Base-by-base conservation (phyloP, 495 filamentous ascomycete genomes). In the Talaromyces adpressus region DNA sequence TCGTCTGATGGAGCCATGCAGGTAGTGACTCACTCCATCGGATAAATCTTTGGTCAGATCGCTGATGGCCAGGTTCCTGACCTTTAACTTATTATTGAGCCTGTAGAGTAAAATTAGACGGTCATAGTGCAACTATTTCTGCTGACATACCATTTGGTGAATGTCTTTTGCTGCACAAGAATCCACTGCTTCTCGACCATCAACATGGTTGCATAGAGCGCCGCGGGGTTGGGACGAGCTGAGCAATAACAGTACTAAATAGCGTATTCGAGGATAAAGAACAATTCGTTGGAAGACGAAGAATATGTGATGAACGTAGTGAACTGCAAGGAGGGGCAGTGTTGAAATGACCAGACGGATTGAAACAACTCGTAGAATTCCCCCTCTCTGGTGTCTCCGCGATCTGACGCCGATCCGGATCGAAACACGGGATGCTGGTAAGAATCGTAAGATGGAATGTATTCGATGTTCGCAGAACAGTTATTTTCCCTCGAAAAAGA, bases 81-180 rank as follows among this genome's bases (percentile, higher is more conserved):
- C 82, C 71, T 89, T 87, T 66, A 98, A 75, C 81, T 98, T 98
- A 64, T 91, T 93, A 74, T 98, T 98, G 61, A 98, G 85, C 94
- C 91, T 94, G 70, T 25, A 25, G n/a, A 32, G 7, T 59, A 25
- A 54, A 11, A 36, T 61, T 47, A 52, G 45, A 61, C 18, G 22
- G 36, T n/a, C 6, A 25, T n/a, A 16, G 9, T 22, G 14, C 6
- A 56, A 53, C 27, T 4, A 29, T 27, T 14, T 56, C 52, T 23
- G 5, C 16, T 12, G 6, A 71, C 82, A 60, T 70, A 92, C 91
- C 94, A 98, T 87, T 98, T 98, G 20, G 92, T 96, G 74, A 98
- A 98, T n/a, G 94, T 98, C 84, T 98, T 98, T 75, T 97, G 89
- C 79, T 98, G 93, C 70, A 96, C 93, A 70, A 87, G 91, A 70